Base-by-base conservation (phyloP, 2,329 filamentous ascomycete genomes). In the Aspergillus aculeatinus region DNA sequence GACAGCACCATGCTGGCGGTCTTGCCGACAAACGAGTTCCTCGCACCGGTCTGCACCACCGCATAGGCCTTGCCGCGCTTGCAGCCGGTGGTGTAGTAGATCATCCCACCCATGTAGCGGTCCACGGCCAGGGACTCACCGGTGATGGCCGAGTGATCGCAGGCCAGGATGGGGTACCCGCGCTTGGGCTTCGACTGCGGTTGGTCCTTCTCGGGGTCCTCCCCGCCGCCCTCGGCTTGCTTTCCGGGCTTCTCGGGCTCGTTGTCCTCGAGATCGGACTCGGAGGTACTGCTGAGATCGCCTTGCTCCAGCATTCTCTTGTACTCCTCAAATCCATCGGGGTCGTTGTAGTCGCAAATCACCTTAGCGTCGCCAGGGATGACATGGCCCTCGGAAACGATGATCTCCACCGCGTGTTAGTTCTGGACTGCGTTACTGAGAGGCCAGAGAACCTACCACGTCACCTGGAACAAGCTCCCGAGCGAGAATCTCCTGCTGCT, bases 1-100 rank as follows among this genome's bases (percentile, higher is more conserved):
- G 87, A 87, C 76, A 89, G 85, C 52, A 92, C 89, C 65, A 92
- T 84, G 63, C 83, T 84, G 50, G 89, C 89, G 67, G 89, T 92
- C 72, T 86, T 86, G 75, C 89, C 89, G 73, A 92, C 89, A 77
- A 92, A 92, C 58, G 89, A 91, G 74, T 83, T 83, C 74, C 84
- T 87, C 57, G 89, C 89, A 56, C 84, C 83, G 60, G 86, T 85
- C 59, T 85, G 84, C 66, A 87, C 84, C 59, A 92, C 84, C 64
- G 85, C 87, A 74, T 88, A 91, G 48, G 87, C 86, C 78, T 91
- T 91, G 68, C 89, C 89, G 70, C 89, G 88, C 83, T 92, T 92
- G 81, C 89, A 92, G 65, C 89, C 88, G 62, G 89, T 92, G 42
- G 89, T 92, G 79, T 91, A 92, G 81, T 89, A 92, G 70, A 89